These are phyloP conservation scores for Penicillium sp. DNA, from an alignment of 2,329 filamentous ascomycete genomes.

Conservation along the genomic window DNA sequence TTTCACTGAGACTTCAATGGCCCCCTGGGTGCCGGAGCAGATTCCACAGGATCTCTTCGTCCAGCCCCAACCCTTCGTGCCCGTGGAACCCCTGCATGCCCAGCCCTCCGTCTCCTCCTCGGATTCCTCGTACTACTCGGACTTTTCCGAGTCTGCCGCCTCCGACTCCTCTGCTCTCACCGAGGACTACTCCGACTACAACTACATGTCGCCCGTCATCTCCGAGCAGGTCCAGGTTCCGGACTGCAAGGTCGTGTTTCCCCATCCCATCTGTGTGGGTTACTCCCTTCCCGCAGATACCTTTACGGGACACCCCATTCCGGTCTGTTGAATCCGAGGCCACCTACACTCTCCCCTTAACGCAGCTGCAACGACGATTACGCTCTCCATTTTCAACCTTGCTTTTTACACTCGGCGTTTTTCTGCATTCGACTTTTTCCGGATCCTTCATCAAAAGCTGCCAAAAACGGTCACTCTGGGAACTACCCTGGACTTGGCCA, in stretches of 20 bases:
- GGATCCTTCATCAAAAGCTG: slow-evolving; percentile 10
- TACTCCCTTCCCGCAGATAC: slow-evolving; percentile 25
- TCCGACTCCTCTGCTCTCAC: slow-evolving; percentile 40
- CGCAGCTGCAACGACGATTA: slow-evolving; percentile 12
- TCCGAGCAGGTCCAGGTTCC: slow-evolving; percentile 31
- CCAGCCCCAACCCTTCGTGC: slow-evolving; percentile 34
- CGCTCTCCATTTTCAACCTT: not conserved
- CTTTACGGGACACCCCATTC: slow-evolving; percentile 24
- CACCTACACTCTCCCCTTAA: slow-evolving; percentile 3
- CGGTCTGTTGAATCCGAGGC: slow-evolving; percentile 24
- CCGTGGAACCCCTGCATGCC: slow-evolving; percentile 32
- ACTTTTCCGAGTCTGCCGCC: slow-evolving; percentile 38
- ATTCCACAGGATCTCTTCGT: slow-evolving; percentile 34
- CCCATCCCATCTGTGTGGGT: slow-evolving; percentile 29
- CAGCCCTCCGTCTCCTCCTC: slow-evolving; percentile 37
- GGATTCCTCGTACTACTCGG: slow-evolving; percentile 34
- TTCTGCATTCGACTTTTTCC: slow-evolving; percentile 2
- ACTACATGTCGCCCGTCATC: slow-evolving; percentile 35
- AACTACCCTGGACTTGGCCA: slow-evolving; percentile 17
- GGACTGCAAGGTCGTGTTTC: slow-evolving; percentile 30
- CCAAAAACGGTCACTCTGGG: slow-evolving; percentile 10
- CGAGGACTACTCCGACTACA: slow-evolving; percentile 35
- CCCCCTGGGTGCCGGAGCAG: slow-evolving; percentile 36
- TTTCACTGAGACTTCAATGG: slow-evolving; percentile 55
- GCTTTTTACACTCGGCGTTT: not conserved